Evolutionary conservation across 2,329 filamentous ascomycete genomes (phyloP).

Genomic region (Tolypocladium paradoxum): DNA sequence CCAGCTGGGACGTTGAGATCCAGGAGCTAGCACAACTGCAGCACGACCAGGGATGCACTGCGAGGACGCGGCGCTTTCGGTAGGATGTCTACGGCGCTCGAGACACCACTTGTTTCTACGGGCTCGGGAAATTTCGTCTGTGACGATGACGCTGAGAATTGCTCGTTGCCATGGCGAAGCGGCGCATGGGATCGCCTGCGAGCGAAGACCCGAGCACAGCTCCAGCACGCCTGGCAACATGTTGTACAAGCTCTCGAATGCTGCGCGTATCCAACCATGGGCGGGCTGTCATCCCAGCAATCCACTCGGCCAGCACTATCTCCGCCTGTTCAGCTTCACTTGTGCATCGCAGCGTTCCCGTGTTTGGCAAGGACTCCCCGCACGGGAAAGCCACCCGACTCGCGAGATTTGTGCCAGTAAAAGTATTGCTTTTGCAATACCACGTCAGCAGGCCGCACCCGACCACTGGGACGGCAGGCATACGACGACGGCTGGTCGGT

Average conservation of each 20-base stretch:
- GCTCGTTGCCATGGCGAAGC: neutral
- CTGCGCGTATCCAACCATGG: too few relatives aligned
- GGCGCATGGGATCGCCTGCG: neutral
- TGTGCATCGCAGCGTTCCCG: neutral
- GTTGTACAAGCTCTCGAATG: neutral
- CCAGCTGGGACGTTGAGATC: too few relatives aligned
- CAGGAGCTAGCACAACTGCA: too few relatives aligned
- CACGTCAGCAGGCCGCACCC: neutral
- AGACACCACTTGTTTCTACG: neutral
- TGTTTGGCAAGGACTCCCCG: neutral
- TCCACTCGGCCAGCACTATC: neutral
- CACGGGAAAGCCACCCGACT: neutral
- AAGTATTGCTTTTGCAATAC: slow-evolving; percentile 2
- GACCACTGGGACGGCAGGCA: neutral
- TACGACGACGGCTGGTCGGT: neutral
- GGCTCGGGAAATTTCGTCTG: neutral
- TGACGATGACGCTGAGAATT: neutral
- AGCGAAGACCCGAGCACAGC: neutral
- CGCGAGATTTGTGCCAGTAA: neutral
- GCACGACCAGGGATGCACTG: too few relatives aligned
- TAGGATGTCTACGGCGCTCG: too few relatives aligned
- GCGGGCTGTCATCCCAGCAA: too few relatives aligned
- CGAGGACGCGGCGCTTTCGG: too few relatives aligned
- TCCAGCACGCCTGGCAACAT: neutral
- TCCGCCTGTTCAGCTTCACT: neutral